These are phyloP conservation scores for Penicillium taxi DNA, from an alignment of 495 filamentous ascomycete species.

Conservation along the genomic window DNA sequence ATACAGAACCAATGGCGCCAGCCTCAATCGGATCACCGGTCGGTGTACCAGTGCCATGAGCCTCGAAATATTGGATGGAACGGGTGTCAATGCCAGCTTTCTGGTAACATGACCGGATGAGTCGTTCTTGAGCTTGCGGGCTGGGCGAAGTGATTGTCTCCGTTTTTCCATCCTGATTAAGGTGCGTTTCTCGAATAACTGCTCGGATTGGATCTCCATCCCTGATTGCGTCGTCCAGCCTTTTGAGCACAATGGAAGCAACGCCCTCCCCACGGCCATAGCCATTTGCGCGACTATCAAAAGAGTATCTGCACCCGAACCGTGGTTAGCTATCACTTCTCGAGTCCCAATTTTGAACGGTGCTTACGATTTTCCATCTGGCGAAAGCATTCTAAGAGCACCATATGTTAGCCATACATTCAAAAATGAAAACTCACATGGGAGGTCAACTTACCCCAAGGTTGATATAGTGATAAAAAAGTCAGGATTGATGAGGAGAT, in stretches of 20 bases:
- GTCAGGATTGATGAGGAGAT: conserved; percentile 11
- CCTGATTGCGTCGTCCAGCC: conserved; percentile 5
- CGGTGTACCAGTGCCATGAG: conserved; percentile 43
- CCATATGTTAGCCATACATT: not conserved
- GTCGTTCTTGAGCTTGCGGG: not conserved
- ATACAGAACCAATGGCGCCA: conserved; percentile 34
- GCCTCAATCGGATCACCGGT: conserved; percentile 59
- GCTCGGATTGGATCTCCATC: conserved; percentile 8
- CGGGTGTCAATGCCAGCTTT: not conserved
- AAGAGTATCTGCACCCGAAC: conserved; percentile 12
- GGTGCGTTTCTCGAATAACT: conserved; percentile 5
- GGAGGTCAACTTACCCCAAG: too few relatives aligned
- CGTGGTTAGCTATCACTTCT: not conserved
- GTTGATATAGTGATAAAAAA: conserved; percentile 1
- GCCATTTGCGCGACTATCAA: conserved; percentile 25
- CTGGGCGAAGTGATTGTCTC: not conserved
- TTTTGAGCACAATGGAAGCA: conserved; percentile 22
- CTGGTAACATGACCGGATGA: not conserved
- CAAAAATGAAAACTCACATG: too few relatives aligned
- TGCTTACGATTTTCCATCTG: not conserved
- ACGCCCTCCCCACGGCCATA: conserved; percentile 33
- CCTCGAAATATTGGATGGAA: conserved; percentile 11
- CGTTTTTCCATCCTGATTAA: conserved; percentile 18
- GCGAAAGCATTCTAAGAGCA: not conserved
- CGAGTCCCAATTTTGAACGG: not conserved